Evolutionary conservation across 1,284 basidiomycete genomes (phyloP), one percentile per base, ranked within the genome.

Genomic region (Cerrena zonata): DNA sequence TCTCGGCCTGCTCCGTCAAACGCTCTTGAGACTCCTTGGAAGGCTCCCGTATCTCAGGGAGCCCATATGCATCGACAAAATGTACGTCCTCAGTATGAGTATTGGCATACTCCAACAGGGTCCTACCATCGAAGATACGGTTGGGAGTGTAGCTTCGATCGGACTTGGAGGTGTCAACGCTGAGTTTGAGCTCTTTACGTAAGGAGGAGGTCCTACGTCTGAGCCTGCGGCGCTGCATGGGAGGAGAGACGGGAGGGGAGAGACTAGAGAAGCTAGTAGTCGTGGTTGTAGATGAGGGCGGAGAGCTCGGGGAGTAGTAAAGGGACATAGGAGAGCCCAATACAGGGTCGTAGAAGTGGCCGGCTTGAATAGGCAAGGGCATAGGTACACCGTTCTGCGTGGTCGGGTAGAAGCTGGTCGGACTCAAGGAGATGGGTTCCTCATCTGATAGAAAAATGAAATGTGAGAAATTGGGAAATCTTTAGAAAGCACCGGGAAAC

Each of bases 311-410:
- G 30, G 51, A 42, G 19, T 50, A 53, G 7, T 49, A 37, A 7
- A 56, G 45, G 19, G 47, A 45, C 7, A 54, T 48, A 5, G 53
- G 49, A 13, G 52, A 48, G 18, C 10, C 10, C 34, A 36, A 36
- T 5, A 45, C 41, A 42, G 26, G 30, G 22, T 40, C 36, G 21
- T 34, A 37, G 10, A n/a, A 26, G 27, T 37, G 30, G 7, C 30
- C 30, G 15, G 30, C 30, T 7, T 34, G 21, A 24, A 49, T 34
- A 34, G 30, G 30, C 7, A 7, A 34, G 7, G 15, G 7, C 7
- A 34, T 34, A 7, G 30, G 30, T 45, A 27, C 21, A 27, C 5
- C 45, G 22, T 23, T 45, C 22, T 12, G 49, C 15, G 5, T 24
- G 47, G 2, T 47, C 24, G 11, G 48, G 48, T 10, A 47, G 34